Percentiles rank a stretch among this genome's conserved stretches.
These are phyloP conservation scores for Coemansia sp. DNA, from an alignment of 192 early-diverging fungal genomes.

Conservation along the genomic window DNA sequence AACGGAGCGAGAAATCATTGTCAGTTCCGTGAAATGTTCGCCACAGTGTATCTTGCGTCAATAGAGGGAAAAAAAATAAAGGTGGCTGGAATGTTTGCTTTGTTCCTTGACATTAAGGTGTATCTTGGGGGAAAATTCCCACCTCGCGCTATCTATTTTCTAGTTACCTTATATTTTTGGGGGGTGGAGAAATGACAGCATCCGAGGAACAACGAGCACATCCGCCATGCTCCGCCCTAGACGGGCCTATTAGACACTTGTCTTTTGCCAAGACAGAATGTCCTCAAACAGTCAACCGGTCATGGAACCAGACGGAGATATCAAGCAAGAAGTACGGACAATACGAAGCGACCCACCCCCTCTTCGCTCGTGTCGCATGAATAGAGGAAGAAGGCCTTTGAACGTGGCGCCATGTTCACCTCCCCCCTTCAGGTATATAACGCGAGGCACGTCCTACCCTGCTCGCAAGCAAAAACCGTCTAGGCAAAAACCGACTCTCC, in stretches of 20 bases:
- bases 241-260: too few relatives aligned
- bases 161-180: background rate
- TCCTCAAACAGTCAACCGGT: too few relatives aligned
- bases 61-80: background rate
- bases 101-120: background rate
- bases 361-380: background rate
- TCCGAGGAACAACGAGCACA: too few relatives aligned
- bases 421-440: background rate
- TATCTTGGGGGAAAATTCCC: background rate
- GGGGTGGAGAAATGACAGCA: too few relatives aligned
- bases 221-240: too few relatives aligned
- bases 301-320: background rate
- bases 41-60: background rate
- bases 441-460: background rate
- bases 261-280: too few relatives aligned
- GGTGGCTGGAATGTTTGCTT: background rate
- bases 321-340: background rate
- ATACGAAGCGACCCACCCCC: background rate
- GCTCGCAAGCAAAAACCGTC: background rate
- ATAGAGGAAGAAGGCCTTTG: background rate
- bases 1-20: background rate
- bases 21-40: background rate
- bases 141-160: background rate
- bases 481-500: background rate
- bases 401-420: constrained; percentile 1